Percentiles rank a stretch among this genome's conserved stretches.
Conservation (phyloP, 768 basidiomycete genomes). For the Psilocybe cyanescens region DNA sequence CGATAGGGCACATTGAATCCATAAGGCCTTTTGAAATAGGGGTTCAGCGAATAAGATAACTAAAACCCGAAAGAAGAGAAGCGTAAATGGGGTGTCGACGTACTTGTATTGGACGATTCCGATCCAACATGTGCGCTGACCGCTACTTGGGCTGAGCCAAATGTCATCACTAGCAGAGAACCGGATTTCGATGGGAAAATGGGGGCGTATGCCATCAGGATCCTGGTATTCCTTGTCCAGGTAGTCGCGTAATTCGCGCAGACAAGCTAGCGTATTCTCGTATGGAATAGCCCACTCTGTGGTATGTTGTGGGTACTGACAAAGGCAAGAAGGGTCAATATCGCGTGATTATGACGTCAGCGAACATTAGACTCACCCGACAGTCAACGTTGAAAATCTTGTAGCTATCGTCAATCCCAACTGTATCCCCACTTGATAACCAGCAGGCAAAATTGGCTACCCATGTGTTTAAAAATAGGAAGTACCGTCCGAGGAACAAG, state of each 20-base stretch:
- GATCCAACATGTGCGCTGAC: slow-evolving; percentile 86
- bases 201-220: slow-evolving; percentile 78
- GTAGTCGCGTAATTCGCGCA: slow-evolving; percentile 75
- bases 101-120: slow-evolving; percentile 98
- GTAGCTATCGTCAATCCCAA: slow-evolving; percentile 77
- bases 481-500: slow-evolving; percentile 75
- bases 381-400: slow-evolving; percentile 94
- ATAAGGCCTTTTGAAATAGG: slow-evolving; percentile 68
- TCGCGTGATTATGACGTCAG: slow-evolving; percentile 8
- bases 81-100: slow-evolving; percentile 29
- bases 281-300: slow-evolving; percentile 95
- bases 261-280: slow-evolving; percentile 62
- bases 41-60: neutral
- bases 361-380: slow-evolving; percentile 57
- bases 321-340: slow-evolving; percentile 3
- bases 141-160: slow-evolving; percentile 90
- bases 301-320: slow-evolving; percentile 91
- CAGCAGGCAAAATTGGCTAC: slow-evolving; percentile 70
- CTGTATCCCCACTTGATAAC: slow-evolving; percentile 58
- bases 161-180: slow-evolving; percentile 90
- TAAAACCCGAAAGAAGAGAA: neutral
- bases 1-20: slow-evolving; percentile 83
- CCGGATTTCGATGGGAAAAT: slow-evolving; percentile 93
- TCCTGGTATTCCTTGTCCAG: slow-evolving; percentile 66
- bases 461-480: slow-evolving; percentile 63